Evolutionary conservation across 1,284 basidiomycete genomes (phyloP), one percentile per base, ranked within the genome.

Genomic region (Austroboletus novae-zelandiae): DNA sequence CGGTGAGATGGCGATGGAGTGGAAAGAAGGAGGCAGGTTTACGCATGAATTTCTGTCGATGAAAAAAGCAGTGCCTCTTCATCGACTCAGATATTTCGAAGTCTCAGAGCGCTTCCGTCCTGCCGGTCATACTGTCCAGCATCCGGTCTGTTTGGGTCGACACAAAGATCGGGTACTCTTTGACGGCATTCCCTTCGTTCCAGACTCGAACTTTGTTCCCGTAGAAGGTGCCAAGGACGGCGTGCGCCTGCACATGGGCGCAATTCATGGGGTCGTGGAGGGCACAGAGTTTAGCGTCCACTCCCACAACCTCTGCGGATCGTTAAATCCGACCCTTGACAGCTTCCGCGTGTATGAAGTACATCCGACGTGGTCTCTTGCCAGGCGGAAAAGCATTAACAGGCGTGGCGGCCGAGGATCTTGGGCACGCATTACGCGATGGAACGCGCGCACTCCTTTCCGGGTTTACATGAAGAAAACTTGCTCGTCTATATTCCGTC

Each of bases 261-360:
- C 75, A 1, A 74, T 80, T 5, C 81, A 85, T 52, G 83, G 84
- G 1, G 68, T 86, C 20, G 74, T 76, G 15, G 74, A 77, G 51
- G 84, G 83, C 44, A 80, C 77, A 6, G 78, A 82, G 54, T 76
- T 86, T 53, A 76, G 74, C 34, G 50, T 86, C 25, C 81, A 86
- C 60, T 65, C 73, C 18, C 81, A 84, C 62, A 84, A 85, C 61
- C 72, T 71, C 52, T 69, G 68, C 18, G 77, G 77, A 23, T 84
- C 83, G 5, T 61, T 71, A 40, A 86, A 86, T 54, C 77, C 78
- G 2, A 53, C 71, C n/a, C 65, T 84, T 18, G 78, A 77, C 20
- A 73, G 61, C 34, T 74, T 77, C 20, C 66, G 75, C 20, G 79
- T 78, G 15, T 70, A 71, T 35, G 76, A 79, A 50, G 76, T 83